Conservation (phyloP, 1,284 basidiomycete genomes). For the Leucoagaricus sp. region DNA sequence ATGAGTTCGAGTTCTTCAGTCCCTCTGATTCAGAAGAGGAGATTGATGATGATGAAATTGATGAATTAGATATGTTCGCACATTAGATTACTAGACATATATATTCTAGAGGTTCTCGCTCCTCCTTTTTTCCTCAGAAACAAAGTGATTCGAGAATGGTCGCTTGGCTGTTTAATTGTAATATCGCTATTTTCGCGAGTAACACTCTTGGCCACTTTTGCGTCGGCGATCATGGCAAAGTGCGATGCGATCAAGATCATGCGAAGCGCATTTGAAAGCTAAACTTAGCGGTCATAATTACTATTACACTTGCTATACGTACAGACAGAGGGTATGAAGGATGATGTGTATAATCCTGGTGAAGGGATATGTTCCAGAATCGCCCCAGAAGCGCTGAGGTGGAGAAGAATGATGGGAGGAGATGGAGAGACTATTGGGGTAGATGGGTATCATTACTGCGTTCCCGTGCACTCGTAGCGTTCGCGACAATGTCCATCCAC, state of each 20-base stretch:
- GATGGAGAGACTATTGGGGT: background rate
- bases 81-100: background rate
- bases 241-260: background rate
- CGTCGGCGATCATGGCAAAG: background rate
- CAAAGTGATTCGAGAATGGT: no score
- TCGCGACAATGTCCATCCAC: constrained; percentile 5
- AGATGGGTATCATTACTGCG: background rate
- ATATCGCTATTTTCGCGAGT: no score
- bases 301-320: constrained; percentile 8
- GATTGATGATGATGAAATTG: background rate
- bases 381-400: background rate
- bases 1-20: constrained; percentile 50
- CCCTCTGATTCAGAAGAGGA: constrained; percentile 34
- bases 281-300: background rate
- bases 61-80: background rate
- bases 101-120: no score
- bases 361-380: background rate
- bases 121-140: no score
- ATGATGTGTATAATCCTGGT: background rate
- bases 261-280: background rate
- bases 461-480: background rate
- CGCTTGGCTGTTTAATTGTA: no score
- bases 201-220: background rate
- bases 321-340: constrained; percentile 2
- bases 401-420: background rate